A percentile compares a stretch with the other conserved stretches of the same genome.
Evolutionary conservation across 108 stramenopile species (phyloP).

Genomic region (Stephanodiscus minutulus): DNA sequence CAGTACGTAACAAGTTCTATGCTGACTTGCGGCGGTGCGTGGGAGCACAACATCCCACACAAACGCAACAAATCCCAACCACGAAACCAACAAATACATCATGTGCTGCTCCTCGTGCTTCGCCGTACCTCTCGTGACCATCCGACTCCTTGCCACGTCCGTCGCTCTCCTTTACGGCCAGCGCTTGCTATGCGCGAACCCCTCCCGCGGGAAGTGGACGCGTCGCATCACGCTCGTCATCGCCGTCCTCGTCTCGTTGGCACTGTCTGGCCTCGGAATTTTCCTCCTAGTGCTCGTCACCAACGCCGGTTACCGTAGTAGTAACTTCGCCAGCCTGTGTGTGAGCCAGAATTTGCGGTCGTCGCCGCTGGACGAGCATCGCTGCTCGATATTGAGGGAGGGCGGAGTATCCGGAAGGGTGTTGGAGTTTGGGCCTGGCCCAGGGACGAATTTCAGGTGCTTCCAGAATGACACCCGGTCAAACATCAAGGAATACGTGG

Average conservation of each 20-base stretch:
- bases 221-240: slow-evolving; percentile 26
- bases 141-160: slow-evolving; percentile 37
- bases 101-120: slow-evolving; percentile 31
- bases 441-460: slow-evolving; percentile 62
- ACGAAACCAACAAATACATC: neutral
- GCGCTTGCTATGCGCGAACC: slow-evolving; percentile 19
- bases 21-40: too few species aligned
- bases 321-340: slow-evolving; percentile 31
- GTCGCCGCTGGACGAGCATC: slow-evolving; percentile 29
- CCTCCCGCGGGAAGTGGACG: slow-evolving; percentile 32
- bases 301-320: slow-evolving; percentile 27
- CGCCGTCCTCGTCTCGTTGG: slow-evolving; percentile 20
- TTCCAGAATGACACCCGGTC: slow-evolving; percentile 17
- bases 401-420: slow-evolving; percentile 32
- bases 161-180: slow-evolving; percentile 35
- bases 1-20: too few species aligned
- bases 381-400: slow-evolving; percentile 29
- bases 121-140: slow-evolving; percentile 30
- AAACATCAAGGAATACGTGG: slow-evolving; percentile 50
- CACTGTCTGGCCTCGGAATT: slow-evolving; percentile 16
- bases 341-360: slow-evolving; percentile 25
- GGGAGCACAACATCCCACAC: too few species aligned
- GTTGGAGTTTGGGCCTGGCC: slow-evolving; percentile 59
- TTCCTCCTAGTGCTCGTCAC: slow-evolving; percentile 21
- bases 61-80: too few species aligned